phyloP scores from a whole-genome alignment of 2,329 filamentous ascomycete genomes.

The Chaetomiaceae sp. region DNA sequence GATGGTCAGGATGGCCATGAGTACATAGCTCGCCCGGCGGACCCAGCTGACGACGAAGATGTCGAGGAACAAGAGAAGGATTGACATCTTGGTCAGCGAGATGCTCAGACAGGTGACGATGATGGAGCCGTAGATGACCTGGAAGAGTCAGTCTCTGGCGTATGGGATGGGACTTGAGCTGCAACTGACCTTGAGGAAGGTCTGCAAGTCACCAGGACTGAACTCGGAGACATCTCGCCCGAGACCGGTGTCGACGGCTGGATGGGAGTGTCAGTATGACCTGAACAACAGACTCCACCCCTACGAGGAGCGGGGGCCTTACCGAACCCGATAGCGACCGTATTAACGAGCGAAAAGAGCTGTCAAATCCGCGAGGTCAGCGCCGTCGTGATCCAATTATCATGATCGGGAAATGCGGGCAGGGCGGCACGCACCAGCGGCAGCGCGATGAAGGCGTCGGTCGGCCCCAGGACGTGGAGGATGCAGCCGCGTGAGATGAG shows the following conservation, averaged over 20 bases:
- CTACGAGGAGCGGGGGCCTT: neutral
- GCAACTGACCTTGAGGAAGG: constrained; percentile 3
- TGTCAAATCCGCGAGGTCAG: neutral
- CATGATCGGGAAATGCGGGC: neutral
- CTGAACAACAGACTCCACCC: neutral
- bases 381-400: neutral
- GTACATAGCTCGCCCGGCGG: constrained; percentile 3
- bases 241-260: constrained; percentile 8
- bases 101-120: constrained; percentile 5
- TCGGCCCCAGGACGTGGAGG: constrained; percentile 1
- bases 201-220: neutral
- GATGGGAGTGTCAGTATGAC: neutral
- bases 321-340: neutral
- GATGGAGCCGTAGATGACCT: constrained; percentile 5
- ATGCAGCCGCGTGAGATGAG: constrained; percentile 8
- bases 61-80: constrained; percentile 14
- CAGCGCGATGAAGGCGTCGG: constrained; percentile 6
- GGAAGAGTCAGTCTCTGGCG: neutral
- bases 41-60: constrained; percentile 12
- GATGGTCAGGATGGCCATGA: constrained; percentile 1
- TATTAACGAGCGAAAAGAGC: neutral
- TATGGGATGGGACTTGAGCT: neutral
- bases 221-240: constrained; percentile 4
- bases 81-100: constrained; percentile 14
- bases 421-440: neutral